Percentiles rank a stretch among this genome's conserved stretches.
These are phyloP conservation scores for Maudiozyma pseudohumilis DNA, from an alignment of 805 yeast species.

Conservation along the genomic window DNA sequence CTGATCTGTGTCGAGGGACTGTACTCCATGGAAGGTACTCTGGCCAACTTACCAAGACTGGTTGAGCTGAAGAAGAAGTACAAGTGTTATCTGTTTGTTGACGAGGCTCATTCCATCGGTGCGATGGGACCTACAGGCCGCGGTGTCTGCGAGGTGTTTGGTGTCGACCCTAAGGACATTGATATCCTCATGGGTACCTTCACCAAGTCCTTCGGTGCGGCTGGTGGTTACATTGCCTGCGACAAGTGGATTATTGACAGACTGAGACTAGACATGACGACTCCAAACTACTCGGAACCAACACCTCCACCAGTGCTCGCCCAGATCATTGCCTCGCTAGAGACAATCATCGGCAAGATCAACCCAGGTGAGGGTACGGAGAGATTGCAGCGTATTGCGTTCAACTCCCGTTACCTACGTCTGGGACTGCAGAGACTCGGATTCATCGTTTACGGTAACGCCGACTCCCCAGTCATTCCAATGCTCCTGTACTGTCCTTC, in stretches of 20 bases:
- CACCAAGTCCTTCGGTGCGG: constrained; percentile 96
- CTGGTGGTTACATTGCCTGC: constrained; percentile 96
- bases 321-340: constrained; percentile 75
- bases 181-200: constrained; percentile 96
- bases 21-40: constrained; percentile 87
- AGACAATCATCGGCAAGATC: constrained; percentile 68
- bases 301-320: constrained; percentile 85
- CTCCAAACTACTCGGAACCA: constrained; percentile 71
- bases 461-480: constrained; percentile 95
- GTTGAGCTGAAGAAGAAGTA: constrained; percentile 71
- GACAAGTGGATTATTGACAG: constrained; percentile 58
- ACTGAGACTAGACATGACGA: constrained; percentile 61
- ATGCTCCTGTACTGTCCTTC: constrained; percentile 79
- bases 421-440: constrained; percentile 87
- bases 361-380: constrained; percentile 91
- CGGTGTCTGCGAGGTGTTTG: constrained; percentile 92
- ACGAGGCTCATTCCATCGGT: constrained; percentile 98
- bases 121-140: constrained; percentile 94
- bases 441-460: constrained; percentile 87
- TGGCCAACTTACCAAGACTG: constrained; percentile 69
- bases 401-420: constrained; percentile 88
- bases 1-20: constrained; percentile 85
- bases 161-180: constrained; percentile 60
- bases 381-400: constrained; percentile 86
- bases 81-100: constrained; percentile 82